Evolutionary conservation across 2,329 filamentous ascomycete species (phyloP).

Genomic region (Neonectria sp.): DNA sequence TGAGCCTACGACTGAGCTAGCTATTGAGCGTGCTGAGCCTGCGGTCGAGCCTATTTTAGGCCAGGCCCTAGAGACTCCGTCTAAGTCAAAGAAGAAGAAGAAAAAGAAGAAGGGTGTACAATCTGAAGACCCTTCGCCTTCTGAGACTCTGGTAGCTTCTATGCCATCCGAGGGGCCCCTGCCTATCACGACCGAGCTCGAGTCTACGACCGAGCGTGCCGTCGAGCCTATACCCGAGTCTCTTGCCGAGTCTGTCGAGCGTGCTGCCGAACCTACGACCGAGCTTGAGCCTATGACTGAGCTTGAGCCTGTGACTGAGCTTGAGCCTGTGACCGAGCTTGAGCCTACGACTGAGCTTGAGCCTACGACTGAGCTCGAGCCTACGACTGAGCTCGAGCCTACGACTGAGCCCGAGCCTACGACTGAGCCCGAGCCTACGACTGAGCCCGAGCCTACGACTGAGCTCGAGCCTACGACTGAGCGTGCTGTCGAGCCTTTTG

Average conservation of each 20-base stretch:
- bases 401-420: no score
- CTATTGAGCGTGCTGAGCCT: slow-evolving; percentile 16
- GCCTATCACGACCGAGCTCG: slow-evolving; percentile 20
- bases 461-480: no score
- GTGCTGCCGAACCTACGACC: neutral
- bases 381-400: no score
- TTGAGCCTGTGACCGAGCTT: slow-evolving; percentile 7
- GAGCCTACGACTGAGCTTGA: no score
- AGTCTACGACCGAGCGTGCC: slow-evolving; percentile 6
- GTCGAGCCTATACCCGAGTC: neutral
- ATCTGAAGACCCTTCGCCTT: slow-evolving; percentile 26
- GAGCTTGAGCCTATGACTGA: neutral
- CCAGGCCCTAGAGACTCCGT: slow-evolving; percentile 19
- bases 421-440: no score
- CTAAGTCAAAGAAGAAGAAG: slow-evolving; percentile 45
- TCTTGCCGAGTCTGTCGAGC: neutral
- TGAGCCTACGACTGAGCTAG: neutral
- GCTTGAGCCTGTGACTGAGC: neutral
- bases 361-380: no score
- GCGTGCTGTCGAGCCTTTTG: no score
- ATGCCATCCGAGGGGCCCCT: slow-evolving; percentile 18
- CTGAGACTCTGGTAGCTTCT: slow-evolving; percentile 28
- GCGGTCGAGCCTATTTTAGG: slow-evolving; percentile 21
- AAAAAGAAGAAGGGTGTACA: slow-evolving; percentile 47
- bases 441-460: no score